A percentile compares a stretch with the other conserved stretches of the same genome.
phyloP scores from a whole-genome alignment of 2,329 filamentous ascomycete genomes.

The Parastagonospora nodorum region DNA sequence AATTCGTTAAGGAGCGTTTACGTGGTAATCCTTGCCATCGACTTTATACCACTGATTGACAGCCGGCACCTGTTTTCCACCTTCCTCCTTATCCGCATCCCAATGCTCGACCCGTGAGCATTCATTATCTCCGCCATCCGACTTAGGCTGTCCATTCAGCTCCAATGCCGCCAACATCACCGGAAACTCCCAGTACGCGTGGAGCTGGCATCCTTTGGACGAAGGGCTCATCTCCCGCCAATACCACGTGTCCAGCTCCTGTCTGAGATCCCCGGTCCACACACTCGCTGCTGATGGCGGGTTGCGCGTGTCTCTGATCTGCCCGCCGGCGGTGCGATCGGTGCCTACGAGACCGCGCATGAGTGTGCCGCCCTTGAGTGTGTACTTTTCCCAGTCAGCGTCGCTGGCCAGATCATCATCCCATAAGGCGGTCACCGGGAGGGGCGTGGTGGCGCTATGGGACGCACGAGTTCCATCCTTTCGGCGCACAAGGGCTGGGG shows the following conservation, averaged over 20 bases:
- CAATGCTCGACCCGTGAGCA: constrained; percentile 21
- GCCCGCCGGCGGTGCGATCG: constrained; percentile 18
- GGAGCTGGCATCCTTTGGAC: constrained; percentile 13
- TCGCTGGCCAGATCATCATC: constrained; percentile 14
- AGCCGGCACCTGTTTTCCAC: constrained; percentile 10
- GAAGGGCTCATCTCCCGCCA: constrained; percentile 13
- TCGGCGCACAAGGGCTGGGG: not conserved
- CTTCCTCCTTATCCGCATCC: constrained; percentile 8
- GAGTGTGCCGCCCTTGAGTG: constrained; percentile 16
- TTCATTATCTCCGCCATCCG: constrained; percentile 17
- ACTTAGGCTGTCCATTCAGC: constrained; percentile 9
- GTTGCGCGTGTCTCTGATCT: constrained; percentile 12
- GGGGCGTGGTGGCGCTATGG: not conserved
- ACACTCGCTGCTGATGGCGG: constrained; percentile 20
- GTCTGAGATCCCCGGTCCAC: constrained; percentile 18
- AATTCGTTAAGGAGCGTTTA: not conserved
- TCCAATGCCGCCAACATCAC: constrained; percentile 8
- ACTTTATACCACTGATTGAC: constrained; percentile 23
- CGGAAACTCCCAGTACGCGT: constrained; percentile 14
- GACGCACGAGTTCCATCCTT: too few species aligned
- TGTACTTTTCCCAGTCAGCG: constrained; percentile 13
- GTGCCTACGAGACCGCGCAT: constrained; percentile 12
- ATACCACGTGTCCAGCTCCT: constrained; percentile 17
- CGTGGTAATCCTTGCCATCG: constrained; percentile 12
- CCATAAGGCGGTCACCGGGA: constrained; percentile 7